Evolutionary conservation across 495 filamentous ascomycete genomes (phyloP), one percentile per base, ranked within the genome.

Genomic region (Aspergillus ellipticus): DNA sequence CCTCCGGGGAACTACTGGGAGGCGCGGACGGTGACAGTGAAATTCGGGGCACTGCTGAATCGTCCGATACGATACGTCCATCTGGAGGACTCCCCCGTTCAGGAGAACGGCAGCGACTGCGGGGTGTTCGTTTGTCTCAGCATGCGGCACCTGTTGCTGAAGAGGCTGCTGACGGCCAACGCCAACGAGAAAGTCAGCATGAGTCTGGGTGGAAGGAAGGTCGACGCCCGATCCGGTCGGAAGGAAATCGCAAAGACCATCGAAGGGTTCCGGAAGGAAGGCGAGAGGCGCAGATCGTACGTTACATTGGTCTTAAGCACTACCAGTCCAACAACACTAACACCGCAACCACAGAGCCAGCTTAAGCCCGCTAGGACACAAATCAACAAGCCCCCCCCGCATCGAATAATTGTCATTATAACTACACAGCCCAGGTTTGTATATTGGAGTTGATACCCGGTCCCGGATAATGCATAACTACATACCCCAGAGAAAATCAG

Each of bases 41-140:
- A 89, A 63, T 70, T 96, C 11, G 72, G 77, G 2, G 61, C 66
- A 9, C 71, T 97, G 15, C 77, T 99, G 0, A 82, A 83, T 31
- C 73, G 79, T 39, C 69, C 69, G 1, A 73, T 97, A 10, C 71
- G 79, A 6, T 96, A 93, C 64, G 74, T 86, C 55, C 81, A 92
- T 71, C 74, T 99, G 24, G 75, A 85, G 4, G 94, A 97, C 65
- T 85, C 83, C 8, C 95, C 94, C 2, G 87, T 96, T 59, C 95
- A 99, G 70, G 89, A 91, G 58, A 97, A 97, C 62, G 83, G 86
- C 51, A 89, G 80, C 58, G 95, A 97, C 73, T 99, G 95, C 66
- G 95, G 95, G 13, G 91, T 99, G 0, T 97, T 90, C 68, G 95
- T 99, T 2, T 97, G 95, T 68, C 81, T 96, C 60, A 80, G 88